Percentiles rank a stretch among this genome's conserved stretches.
phyloP scores from a whole-genome alignment of 208 protist genomes.

The Trypanosoma avium region DNA sequence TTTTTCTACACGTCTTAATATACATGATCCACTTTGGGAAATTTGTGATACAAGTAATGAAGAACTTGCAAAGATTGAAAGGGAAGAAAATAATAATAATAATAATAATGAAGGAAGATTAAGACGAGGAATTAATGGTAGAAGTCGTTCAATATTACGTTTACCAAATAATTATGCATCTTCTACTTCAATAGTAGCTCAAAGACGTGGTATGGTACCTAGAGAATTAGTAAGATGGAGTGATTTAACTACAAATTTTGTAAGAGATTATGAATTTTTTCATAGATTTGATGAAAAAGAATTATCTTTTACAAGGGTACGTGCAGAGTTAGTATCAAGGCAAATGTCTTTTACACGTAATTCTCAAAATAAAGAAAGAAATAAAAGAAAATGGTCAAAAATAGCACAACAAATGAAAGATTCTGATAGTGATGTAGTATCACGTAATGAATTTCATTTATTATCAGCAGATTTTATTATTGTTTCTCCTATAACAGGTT shows the following conservation, averaged over 20 bases:
- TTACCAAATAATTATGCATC: neutral
- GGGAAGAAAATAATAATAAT: neutral
- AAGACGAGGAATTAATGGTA: neutral
- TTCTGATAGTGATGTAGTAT: conserved; percentile 39
- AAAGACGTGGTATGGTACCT: neutral
- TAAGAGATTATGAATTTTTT: conserved; percentile 45
- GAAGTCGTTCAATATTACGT: neutral
- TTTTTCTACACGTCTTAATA: conserved; percentile 12
- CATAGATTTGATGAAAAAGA: conserved; percentile 17
- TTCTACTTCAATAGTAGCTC: neutral
- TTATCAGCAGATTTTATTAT: conserved; percentile 67
- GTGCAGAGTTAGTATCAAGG: neutral
- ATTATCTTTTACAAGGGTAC: conserved; percentile 17
- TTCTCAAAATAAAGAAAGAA: neutral
- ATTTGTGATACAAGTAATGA: conserved; percentile 19
- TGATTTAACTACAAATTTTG: conserved; percentile 80
- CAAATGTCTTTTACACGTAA: neutral
- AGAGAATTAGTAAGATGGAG: conserved; percentile 71
- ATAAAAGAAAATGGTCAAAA: conserved; percentile 5
- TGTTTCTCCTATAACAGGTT: conserved; percentile 35
- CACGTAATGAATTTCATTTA: conserved; percentile 47
- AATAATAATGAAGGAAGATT: neutral
- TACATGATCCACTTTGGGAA: conserved; percentile 21
- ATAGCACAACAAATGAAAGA: conserved; percentile 17
- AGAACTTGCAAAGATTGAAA: conserved; percentile 10